phyloP scores from a whole-genome alignment of 176 grass and related monocot species.

The Lolium perenne region DNA sequence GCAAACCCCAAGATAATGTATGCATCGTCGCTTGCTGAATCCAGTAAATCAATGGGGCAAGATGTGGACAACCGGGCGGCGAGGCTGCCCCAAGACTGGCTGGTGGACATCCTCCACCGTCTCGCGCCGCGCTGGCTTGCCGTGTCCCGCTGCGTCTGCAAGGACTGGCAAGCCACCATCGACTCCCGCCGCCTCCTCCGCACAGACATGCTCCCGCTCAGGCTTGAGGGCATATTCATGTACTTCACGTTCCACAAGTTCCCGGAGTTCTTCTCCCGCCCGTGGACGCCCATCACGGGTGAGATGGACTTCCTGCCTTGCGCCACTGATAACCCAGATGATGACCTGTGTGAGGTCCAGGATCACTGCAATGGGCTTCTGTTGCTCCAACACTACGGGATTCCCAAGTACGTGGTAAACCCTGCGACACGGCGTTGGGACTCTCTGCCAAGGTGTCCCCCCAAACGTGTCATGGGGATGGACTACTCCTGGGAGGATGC shows the following conservation, averaged over 20 bases:
- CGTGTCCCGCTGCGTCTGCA: too few relatives aligned
- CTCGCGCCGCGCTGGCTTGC: too few relatives aligned
- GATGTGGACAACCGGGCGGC: too few relatives aligned
- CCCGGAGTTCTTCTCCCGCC: constrained; percentile 13
- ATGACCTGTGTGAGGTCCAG: neutral
- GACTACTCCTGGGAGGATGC: neutral
- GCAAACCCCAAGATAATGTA: too few relatives aligned
- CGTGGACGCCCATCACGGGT: neutral
- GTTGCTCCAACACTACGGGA: neutral
- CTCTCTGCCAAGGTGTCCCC: neutral
- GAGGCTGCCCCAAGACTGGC: too few relatives aligned
- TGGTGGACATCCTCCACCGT: too few relatives aligned
- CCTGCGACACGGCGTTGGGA: neutral
- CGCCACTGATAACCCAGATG: neutral
- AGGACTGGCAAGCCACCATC: too few relatives aligned
- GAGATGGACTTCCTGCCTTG: neutral
- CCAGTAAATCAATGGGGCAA: too few relatives aligned
- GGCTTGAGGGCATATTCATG: neutral
- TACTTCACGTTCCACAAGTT: neutral
- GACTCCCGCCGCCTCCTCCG: neutral
- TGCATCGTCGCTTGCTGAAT: too few relatives aligned
- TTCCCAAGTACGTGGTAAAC: neutral
- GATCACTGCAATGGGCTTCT: neutral
- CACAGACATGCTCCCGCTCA: neutral
- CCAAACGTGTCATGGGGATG: neutral